Evolutionary conservation across 169 alveolate genomes (phyloP), one percentile per base, ranked within the genome.

Genomic region (Eimeria tenella): DNA sequence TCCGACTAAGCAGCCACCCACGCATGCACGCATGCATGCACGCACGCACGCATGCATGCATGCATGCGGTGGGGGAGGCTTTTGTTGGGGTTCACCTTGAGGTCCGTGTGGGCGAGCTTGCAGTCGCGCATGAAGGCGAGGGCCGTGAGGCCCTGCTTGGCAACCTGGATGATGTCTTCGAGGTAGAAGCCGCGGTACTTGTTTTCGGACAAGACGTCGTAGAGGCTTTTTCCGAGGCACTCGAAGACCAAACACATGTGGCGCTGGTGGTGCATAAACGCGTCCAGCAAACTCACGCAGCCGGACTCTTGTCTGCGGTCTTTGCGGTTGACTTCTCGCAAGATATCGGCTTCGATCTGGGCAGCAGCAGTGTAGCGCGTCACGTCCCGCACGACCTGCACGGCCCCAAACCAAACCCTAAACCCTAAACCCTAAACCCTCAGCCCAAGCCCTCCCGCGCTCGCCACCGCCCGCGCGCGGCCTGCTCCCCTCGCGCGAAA

Each of bases 31-130:
- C 68, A 3, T 58, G 68, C 21, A 58, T 15, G 53, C 84, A 74
- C 5, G 53, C 84, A 74, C 7, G 58, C 19, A 74, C 60, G 21
- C 56, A 74, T 6, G 60, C 60, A 42, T 6, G 5, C n/a, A 11
- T 63, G 73, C 73, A 63, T 63, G 73, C 73, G 21, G n/a, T n/a
- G 13, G 21, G 42, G 42, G 42, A 31, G 42, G 42, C 42, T 5
- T 4, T 8, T 5, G 21, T 5, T 8, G 3, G 73, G 25, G 49
- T 42, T 0, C 9, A 86, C 95, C 96, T 99, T 99, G 91, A 99
- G 96, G 97, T 99, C 99, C n/a, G 99, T 99, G 96, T 99, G 99
- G 6, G 99, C 98, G 86, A 99, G 95, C 21, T 96, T 94, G 87
- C 98, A 95, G 42, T 95, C 96, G 82, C 98, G 99, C 74, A 99